Base-by-base conservation (phyloP, 2,329 filamentous ascomycete genomes). In the Cladophialophora immunda region DNA sequence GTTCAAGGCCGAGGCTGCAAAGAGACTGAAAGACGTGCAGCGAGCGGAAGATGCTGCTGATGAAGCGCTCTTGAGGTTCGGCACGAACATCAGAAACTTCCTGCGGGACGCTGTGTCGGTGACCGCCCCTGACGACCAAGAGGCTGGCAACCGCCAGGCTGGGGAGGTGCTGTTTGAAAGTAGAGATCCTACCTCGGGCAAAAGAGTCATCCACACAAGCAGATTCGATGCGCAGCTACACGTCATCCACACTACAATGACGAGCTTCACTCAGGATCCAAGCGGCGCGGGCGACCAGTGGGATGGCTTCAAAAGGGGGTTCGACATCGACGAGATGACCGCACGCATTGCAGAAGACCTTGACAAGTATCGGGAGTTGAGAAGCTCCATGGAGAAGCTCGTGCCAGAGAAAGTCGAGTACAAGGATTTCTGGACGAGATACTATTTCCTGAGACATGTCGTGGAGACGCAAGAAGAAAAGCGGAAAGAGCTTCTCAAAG, bases 401-500 rank as follows among this genome's bases (percentile, higher is more conserved):
- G 95, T 99, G n/a, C 95, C 95, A 1, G 93, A 94, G 78, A 87
- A 88, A 73, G 92, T 97, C n/a, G 86, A 94, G 36, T 99, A 99
- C 75, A 86, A 84, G 60, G 87, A 91, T 60, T 99, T 99, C 78
- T 99, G 95, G 94, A 91, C 87, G 76, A 86, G 95, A 64, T 99
- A 99, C 80, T 98, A 98, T 78, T 99, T 97, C 82, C 81, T 98
- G 70, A 86, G 94, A 74, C 91, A 96, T 75, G 92, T 95, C 17
- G 91, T 99, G 70, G 94, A 98, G 82, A 94, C 92, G 29, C 94
- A 97, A 65, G 95, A 99, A 81, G 89, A 91, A 75, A 89, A 92
- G 78, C 86, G 95, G 78, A 89, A 91, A 73, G 95, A 99, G 78
- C 85, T 99, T 64, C 83, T 99, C 25, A 96, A 97, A 80, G 94